phyloP scores from a whole-genome alignment of 2,329 filamentous ascomycete genomes.

The Trichophyton schoenleinii region DNA sequence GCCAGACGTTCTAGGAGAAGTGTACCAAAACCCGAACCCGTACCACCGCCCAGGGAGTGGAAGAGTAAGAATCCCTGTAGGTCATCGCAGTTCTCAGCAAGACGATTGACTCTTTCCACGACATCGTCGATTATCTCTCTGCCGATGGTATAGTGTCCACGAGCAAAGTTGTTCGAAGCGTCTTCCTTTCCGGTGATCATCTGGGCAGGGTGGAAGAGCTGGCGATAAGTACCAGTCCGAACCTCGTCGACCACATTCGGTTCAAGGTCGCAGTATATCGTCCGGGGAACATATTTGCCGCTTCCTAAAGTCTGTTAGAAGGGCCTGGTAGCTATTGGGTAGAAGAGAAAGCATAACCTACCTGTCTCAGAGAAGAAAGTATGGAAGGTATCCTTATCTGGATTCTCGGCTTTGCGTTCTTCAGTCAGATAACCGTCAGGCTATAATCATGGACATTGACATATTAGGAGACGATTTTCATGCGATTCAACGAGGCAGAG shows the following conservation, averaged over 20 bases:
- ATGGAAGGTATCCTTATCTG: constrained; percentile 87
- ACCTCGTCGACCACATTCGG: constrained; percentile 99
- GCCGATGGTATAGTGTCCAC: constrained; percentile 98
- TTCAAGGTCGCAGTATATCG: constrained; percentile 99
- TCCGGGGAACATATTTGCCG: constrained; percentile 97
- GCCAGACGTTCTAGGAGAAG: constrained; percentile 52
- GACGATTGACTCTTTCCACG: constrained; percentile 91
- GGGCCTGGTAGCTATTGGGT: constrained; percentile 15
- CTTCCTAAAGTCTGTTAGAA: constrained; percentile 51
- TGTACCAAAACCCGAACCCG: constrained; percentile 54
- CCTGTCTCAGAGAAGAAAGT: constrained; percentile 99
- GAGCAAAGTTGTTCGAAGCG: constrained; percentile 99
- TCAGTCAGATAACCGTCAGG: constrained; percentile 98
- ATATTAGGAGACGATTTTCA: not conserved
- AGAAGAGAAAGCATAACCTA: constrained; percentile 37
- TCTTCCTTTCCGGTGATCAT: constrained; percentile 99
- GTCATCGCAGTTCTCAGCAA: constrained; percentile 94
- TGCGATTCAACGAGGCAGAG: not conserved
- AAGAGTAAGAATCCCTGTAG: constrained; percentile 88
- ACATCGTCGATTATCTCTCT: constrained; percentile 99
- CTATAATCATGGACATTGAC: constrained; percentile 35
- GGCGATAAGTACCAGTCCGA: constrained; percentile 90
- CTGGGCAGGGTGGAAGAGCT: constrained; percentile 95
- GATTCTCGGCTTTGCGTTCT: constrained; percentile 85
- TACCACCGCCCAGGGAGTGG: constrained; percentile 57